These are phyloP conservation scores for Apiotrichum porosum DNA, from an alignment of 1,284 basidiomycete genomes.

Conservation along the genomic window DNA sequence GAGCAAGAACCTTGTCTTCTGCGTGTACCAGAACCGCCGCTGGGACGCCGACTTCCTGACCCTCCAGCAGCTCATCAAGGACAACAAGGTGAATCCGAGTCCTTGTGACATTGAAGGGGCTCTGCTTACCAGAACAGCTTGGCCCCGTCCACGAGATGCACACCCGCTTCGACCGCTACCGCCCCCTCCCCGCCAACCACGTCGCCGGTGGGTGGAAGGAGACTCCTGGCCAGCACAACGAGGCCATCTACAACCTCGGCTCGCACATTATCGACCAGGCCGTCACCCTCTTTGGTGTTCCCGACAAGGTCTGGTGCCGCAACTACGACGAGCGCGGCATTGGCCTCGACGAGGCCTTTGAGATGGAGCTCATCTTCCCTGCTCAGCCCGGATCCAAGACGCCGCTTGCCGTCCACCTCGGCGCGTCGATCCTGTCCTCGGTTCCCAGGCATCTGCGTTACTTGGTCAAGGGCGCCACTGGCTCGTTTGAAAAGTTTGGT, in stretches of 20 bases:
- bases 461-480: constrained; percentile 57
- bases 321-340: constrained; percentile 35
- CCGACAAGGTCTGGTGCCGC: constrained; percentile 55
- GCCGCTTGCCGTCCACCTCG: constrained; percentile 63
- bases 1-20: constrained; percentile 62
- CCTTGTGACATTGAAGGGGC: background rate
- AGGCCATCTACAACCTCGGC: constrained; percentile 51
- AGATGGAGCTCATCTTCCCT: constrained; percentile 65
- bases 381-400: constrained; percentile 49
- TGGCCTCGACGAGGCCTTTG: constrained; percentile 49
- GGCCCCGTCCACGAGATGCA: constrained; percentile 34
- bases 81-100: constrained; percentile 53
- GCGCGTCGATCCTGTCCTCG: constrained; percentile 65
- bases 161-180: constrained; percentile 67
- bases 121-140: constrained; percentile 27
- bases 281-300: constrained; percentile 69
- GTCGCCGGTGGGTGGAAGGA: constrained; percentile 57
- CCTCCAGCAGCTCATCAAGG: constrained; percentile 59
- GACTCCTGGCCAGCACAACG: constrained; percentile 44
- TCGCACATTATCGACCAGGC: constrained; percentile 66
- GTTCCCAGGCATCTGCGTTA: constrained; percentile 62
- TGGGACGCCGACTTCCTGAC: constrained; percentile 64
- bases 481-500: constrained; percentile 69
- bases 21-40: constrained; percentile 64
- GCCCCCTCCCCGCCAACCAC: constrained; percentile 51